Conservation (phyloP, 1,284 basidiomycete genomes). For the Papiliotrema laurentii region DNA sequence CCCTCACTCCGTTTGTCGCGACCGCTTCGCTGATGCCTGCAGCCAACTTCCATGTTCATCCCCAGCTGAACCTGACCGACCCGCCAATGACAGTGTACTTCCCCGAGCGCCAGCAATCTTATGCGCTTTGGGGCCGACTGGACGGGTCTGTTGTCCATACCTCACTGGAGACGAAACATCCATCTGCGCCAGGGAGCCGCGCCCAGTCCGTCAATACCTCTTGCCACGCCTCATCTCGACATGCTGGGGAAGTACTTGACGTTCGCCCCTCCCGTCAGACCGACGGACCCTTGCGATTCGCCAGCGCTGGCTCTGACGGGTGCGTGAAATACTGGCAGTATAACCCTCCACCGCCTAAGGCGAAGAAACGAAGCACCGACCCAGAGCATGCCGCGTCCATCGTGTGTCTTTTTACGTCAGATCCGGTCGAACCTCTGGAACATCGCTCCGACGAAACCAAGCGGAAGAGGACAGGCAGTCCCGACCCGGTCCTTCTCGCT, state of each 20-base stretch:
- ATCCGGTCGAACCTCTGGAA: conserved; percentile 15
- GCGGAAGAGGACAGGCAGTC: conserved; percentile 20
- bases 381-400: conserved; percentile 14
- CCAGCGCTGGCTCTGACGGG: conserved; percentile 42
- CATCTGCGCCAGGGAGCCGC: conserved; percentile 32
- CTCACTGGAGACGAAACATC: conserved; percentile 30
- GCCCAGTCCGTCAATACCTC: conserved; percentile 34
- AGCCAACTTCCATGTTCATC: conserved; percentile 42
- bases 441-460: conserved; percentile 33
- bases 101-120: conserved; percentile 28
- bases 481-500: conserved; percentile 33
- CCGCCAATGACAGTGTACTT: conserved; percentile 29
- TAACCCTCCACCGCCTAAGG: conserved; percentile 14
- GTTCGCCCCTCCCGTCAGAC: conserved; percentile 15
- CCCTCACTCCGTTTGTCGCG: too few species aligned
- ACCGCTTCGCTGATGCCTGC: conserved; percentile 1
- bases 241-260: conserved; percentile 30
- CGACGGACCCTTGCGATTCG: conserved; percentile 25
- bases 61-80: conserved; percentile 26
- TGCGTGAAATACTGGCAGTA: conserved; percentile 43
- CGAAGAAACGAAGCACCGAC: conserved; percentile 19
- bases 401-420: conserved; percentile 35
- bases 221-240: conserved; percentile 21
- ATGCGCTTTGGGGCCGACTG: conserved; percentile 40
- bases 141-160: conserved; percentile 42